Percentiles rank a stretch among this genome's conserved stretches.
These are phyloP conservation scores for Rhodotorula sp. DNA, from an alignment of 1,284 basidiomycete species.

Conservation along the genomic window DNA sequence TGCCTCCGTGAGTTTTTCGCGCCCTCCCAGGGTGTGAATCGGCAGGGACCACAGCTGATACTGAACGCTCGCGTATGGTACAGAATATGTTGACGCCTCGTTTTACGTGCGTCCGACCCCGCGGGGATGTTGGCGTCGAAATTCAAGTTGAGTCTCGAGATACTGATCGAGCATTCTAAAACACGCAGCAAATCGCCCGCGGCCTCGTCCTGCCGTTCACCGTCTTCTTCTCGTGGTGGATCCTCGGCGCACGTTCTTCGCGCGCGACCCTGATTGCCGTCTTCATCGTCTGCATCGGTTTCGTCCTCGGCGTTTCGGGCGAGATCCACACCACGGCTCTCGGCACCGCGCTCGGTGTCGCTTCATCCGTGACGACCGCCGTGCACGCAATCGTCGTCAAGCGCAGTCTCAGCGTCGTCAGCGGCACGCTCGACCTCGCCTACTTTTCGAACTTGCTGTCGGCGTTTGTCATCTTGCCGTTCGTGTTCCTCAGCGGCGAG, in stretches of 20 bases:
- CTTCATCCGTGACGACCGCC: conserved; percentile 72
- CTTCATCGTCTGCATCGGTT: conserved; percentile 71
- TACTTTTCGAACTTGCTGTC: conserved; percentile 82
- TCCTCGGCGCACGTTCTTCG: conserved; percentile 56
- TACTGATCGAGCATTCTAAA: conserved; percentile 1
- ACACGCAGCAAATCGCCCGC: conserved; percentile 62
- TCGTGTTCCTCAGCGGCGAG: conserved; percentile 70
- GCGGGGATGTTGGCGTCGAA: too few relatives aligned
- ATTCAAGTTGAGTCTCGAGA: accelerated
- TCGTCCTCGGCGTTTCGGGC: conserved; percentile 70
- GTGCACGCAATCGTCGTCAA: conserved; percentile 84
- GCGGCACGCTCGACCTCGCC: conserved; percentile 70
- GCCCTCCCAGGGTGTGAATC: background rate
- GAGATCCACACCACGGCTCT: conserved; percentile 48
- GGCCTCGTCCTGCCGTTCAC: conserved; percentile 80
- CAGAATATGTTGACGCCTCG: conserved; percentile 82
- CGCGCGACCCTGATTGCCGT: conserved; percentile 62
- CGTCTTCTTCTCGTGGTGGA: conserved; percentile 68
- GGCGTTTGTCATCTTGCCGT: conserved; percentile 61
- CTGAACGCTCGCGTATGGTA: too few relatives aligned
- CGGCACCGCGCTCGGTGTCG: conserved; percentile 71
- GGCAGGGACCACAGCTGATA: background rate
- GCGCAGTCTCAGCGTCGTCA: conserved; percentile 67
- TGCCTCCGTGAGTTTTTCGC: conserved; percentile 56
- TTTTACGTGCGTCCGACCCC: conserved; percentile 59